Conservation (phyloP, 169 alveolate genomes). For the Fabrea salina region DNA sequence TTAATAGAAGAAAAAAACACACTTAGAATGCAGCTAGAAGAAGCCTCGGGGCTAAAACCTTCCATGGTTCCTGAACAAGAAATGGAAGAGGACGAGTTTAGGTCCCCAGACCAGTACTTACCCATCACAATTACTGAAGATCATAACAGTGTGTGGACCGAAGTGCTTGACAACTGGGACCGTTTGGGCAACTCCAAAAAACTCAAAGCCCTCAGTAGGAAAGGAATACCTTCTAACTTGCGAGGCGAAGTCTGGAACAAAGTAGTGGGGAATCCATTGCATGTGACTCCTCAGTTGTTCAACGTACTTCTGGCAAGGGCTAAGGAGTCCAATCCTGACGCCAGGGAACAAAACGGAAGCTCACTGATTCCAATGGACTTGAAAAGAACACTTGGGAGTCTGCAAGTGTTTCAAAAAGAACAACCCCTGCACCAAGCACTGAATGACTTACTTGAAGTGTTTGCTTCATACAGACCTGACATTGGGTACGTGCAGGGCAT, state of each 20-base stretch:
- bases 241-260: constrained; percentile 5
- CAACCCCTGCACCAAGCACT: constrained; percentile 7
- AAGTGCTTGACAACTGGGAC: neutral
- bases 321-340: neutral
- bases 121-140: neutral
- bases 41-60: no score
- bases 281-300: constrained; percentile 5
- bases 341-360: constrained; percentile 1
- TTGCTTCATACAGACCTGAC: constrained; percentile 46
- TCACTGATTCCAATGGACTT: constrained; percentile 16
- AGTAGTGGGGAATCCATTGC: neutral
- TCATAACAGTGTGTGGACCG: neutral
- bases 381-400: neutral
- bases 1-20: neutral
- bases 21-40: neutral
- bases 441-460: neutral
- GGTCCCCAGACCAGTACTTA: constrained; percentile 28
- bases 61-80: constrained; percentile 2
- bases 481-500: constrained; percentile 56
- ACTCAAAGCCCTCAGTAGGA: neutral
- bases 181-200: neutral
- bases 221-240: constrained; percentile 24
- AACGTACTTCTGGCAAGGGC: neutral
- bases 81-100: neutral
- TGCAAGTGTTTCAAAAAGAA: constrained; percentile 11